These are phyloP conservation scores for Penicillium canescens DNA, from an alignment of 495 filamentous ascomycete genomes.

Conservation along the genomic window DNA sequence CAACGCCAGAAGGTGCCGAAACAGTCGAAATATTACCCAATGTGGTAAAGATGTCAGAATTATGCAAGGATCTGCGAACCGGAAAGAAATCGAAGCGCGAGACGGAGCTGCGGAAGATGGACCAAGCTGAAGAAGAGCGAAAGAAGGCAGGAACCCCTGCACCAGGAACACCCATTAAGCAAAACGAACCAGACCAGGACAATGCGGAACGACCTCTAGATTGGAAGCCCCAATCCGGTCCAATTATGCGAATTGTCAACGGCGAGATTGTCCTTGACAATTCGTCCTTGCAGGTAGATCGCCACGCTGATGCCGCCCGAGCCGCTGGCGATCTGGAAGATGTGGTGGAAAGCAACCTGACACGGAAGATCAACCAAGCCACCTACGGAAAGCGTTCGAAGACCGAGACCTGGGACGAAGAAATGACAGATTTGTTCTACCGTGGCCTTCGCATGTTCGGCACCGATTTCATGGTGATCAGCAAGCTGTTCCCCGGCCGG, in stretches of 20 bases:
- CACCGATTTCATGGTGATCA: constrained; percentile 89
- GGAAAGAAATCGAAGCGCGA: constrained; percentile 81
- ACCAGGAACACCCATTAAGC: constrained; percentile 29
- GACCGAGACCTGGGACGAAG: constrained; percentile 73
- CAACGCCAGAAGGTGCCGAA: constrained; percentile 80
- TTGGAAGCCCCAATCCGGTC: constrained; percentile 38
- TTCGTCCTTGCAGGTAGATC: constrained; percentile 74
- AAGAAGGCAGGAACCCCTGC: constrained; percentile 42
- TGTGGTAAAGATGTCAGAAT: constrained; percentile 76
- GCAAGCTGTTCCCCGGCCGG: constrained; percentile 74
- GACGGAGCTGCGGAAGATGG: constrained; percentile 53
- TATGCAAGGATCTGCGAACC: constrained; percentile 73
- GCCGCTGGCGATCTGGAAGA: constrained; percentile 58
- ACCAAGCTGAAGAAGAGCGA: constrained; percentile 49
- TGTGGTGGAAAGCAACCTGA: constrained; percentile 80
- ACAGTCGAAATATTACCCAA: constrained; percentile 64
- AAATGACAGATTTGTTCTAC: constrained; percentile 82
- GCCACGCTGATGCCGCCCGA: constrained; percentile 65
- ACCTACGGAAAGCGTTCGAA: constrained; percentile 72
- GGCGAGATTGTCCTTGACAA: constrained; percentile 82
- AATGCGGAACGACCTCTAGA: constrained; percentile 19
- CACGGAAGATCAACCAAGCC: constrained; percentile 69
- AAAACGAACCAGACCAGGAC: constrained; percentile 24
- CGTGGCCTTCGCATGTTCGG: constrained; percentile 82
- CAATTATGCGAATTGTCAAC: constrained; percentile 72